Evolutionary conservation across 2,329 filamentous ascomycete species (phyloP).

Genomic region (Cladosporium sp.): DNA sequence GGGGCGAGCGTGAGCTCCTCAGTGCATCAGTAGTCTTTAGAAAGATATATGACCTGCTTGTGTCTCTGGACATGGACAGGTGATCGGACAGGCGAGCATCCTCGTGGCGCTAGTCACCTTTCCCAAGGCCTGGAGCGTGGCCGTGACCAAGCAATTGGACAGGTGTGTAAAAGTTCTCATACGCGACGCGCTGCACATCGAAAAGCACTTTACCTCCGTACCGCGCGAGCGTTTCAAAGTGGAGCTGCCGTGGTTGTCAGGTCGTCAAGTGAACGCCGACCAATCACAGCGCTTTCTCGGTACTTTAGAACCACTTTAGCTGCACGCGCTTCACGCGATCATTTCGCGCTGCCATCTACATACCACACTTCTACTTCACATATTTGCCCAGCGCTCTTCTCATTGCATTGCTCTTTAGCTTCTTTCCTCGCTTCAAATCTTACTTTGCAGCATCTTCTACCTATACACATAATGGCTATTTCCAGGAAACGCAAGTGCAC

Average conservation of each 20-base stretch:
- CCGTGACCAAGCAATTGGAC: no score
- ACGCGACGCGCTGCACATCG: no score
- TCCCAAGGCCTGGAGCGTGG: no score
- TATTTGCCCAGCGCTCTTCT: slow-evolving; percentile 1
- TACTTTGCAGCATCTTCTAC: neutral
- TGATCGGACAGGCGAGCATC: no score
- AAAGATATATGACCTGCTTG: no score
- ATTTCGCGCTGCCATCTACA: neutral
- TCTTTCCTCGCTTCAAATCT: neutral
- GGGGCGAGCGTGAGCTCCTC: neutral
- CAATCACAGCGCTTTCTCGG: neutral
- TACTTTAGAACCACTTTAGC: neutral
- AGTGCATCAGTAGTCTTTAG: no score
- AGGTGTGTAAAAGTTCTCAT: no score
- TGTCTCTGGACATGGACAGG: no score
- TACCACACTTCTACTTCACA: slow-evolving; percentile 1
- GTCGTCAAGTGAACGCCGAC: neutral
- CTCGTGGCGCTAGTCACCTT: no score
- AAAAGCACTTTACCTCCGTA: no score
- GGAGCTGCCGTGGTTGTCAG: no score
- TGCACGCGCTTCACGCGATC: neutral
- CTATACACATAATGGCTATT: slow-evolving; percentile 21
- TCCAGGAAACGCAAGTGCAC: slow-evolving; percentile 27
- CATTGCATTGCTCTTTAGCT: slow-evolving; percentile 4
- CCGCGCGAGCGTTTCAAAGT: no score